Evolutionary conservation across 495 filamentous ascomycete species (phyloP).

Genomic region (Penicillium maclennaniae): DNA sequence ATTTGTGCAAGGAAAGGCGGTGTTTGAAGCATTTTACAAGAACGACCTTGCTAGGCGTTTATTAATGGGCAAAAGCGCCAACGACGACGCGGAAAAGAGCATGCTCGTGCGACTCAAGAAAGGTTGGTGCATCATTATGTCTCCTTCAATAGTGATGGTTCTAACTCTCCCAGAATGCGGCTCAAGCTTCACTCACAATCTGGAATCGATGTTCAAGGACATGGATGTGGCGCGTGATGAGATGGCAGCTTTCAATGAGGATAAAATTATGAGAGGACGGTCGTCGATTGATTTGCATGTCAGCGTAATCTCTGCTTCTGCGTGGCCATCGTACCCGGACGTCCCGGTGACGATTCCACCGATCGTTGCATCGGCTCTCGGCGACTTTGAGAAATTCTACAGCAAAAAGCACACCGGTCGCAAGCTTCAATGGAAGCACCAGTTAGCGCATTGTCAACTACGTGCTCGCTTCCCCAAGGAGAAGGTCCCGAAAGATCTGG

Average conservation of each 20-base stretch:
- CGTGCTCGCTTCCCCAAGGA: conserved; percentile 73
- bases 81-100: conserved; percentile 88
- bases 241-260: conserved; percentile 69
- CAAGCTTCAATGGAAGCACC: conserved; percentile 87
- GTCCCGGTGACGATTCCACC: conserved; percentile 69
- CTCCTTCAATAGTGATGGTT: background rate
- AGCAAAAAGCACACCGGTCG: conserved; percentile 80
- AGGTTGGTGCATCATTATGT: conserved; percentile 35
- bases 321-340: conserved; percentile 91
- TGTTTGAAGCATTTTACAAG: conserved; percentile 99
- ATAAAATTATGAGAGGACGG: conserved; percentile 39
- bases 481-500: conserved; percentile 64
- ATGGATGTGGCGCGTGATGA: conserved; percentile 86
- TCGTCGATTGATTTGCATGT: conserved; percentile 74
- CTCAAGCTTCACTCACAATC: conserved; percentile 86
- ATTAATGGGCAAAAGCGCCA: conserved; percentile 86
- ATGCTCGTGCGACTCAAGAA: conserved; percentile 90
- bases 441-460: conserved; percentile 80
- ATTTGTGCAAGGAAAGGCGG: conserved; percentile 94
- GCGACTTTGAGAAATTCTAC: conserved; percentile 77
- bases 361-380: conserved; percentile 63
- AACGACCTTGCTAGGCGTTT: conserved; percentile 87
- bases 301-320: conserved; percentile 76
- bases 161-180: conserved; percentile 67
- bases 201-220: conserved; percentile 99